Percentiles rank a stretch among this genome's conserved stretches.
These are phyloP conservation scores for Pseudogymnoascus verrucosus DNA, from an alignment of 2,329 filamentous ascomycete species.

Conservation along the genomic window DNA sequence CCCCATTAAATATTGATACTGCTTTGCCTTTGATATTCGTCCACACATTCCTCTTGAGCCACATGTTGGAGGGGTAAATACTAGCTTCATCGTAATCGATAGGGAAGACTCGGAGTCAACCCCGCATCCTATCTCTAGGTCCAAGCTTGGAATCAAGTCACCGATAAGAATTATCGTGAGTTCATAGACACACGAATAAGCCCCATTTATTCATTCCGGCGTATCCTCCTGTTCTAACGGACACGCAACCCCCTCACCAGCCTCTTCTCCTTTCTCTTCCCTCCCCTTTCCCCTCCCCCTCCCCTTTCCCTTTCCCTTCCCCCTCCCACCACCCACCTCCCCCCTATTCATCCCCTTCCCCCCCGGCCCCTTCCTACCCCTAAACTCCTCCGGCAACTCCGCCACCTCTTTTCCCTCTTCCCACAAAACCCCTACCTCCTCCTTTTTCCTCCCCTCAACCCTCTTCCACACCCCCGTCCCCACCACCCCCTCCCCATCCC, in stretches of 20 bases:
- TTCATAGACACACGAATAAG: neutral
- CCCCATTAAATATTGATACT: neutral
- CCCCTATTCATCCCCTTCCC: too few relatives aligned
- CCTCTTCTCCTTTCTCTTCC: neutral
- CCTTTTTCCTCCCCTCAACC: too few relatives aligned
- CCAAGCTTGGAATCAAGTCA: neutral
- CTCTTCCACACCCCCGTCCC: too few relatives aligned
- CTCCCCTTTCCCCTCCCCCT: neutral
- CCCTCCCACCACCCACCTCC: too few relatives aligned
- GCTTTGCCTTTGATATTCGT: neutral
- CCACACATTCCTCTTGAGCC: neutral
- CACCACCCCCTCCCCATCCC: slow-evolving; percentile 42
- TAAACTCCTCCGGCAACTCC: too few relatives aligned
- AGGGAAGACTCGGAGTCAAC: neutral
- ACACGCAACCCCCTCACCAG: neutral
- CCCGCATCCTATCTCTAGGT: slow-evolving; percentile 1
- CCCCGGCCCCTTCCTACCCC: too few relatives aligned
- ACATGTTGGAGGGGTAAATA: neutral
- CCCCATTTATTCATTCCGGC: neutral
- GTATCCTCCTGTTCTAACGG: neutral
- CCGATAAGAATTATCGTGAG: neutral
- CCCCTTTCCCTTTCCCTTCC: neutral
- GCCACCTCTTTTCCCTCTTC: too few relatives aligned
- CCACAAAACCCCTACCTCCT: too few relatives aligned
- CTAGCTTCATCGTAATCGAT: slow-evolving; percentile 6